Conservation (phyloP, 179 eudicot species). For the Carnegiea gigantea region DNA sequence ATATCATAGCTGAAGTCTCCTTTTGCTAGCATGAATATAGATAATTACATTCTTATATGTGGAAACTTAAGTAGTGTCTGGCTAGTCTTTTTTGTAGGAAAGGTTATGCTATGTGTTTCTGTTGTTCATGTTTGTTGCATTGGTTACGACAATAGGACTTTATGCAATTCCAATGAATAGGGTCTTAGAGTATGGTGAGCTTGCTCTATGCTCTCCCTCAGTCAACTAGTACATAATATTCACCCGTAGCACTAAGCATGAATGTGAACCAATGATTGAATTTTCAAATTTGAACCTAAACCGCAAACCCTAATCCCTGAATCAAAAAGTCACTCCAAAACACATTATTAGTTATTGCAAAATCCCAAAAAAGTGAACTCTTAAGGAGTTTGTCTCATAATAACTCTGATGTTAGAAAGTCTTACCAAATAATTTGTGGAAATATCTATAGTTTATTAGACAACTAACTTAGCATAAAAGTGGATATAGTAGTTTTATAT, state of each 20-base stretch:
- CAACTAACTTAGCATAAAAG: no score
- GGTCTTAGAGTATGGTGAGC: not conserved
- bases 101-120: conserved; percentile 9
- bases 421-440: no score
- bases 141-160: not conserved
- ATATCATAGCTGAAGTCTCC: conserved; percentile 1
- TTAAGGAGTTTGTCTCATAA: no score
- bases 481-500: no score
- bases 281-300: not conserved
- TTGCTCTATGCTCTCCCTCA: not conserved
- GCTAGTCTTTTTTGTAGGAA: not conserved
- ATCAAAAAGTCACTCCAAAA: no score
- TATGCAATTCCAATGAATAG: not conserved
- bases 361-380: no score
- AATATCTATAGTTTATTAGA: no score
- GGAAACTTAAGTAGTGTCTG: not conserved
- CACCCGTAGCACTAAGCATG: not conserved
- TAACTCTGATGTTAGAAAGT: no score
- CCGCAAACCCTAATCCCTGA: no score
- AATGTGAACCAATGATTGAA: not conserved
- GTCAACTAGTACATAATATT: no score
- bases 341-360: no score
- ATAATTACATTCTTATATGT: not conserved
- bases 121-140: not conserved
- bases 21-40: conserved; percentile 13